These are phyloP conservation scores for Skeletonema menzelii DNA, from an alignment of 108 stramenopile genomes.

Conservation along the genomic window DNA sequence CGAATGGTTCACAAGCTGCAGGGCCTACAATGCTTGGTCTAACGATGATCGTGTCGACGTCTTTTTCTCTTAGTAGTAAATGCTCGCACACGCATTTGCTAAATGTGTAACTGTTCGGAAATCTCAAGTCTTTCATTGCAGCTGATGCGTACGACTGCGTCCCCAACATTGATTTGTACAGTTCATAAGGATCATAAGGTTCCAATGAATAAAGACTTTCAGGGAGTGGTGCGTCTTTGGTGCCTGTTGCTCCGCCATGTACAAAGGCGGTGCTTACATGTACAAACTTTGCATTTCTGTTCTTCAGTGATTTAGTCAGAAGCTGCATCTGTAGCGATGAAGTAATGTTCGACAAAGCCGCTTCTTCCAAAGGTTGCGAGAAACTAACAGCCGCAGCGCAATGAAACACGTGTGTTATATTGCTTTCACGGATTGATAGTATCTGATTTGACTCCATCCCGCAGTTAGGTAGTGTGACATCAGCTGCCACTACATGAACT, in stretches of 20 bases:
- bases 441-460: conserved; percentile 52
- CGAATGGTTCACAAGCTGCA: conserved; percentile 65
- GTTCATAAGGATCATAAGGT: conserved; percentile 61
- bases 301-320: conserved; percentile 47
- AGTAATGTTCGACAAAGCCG: conserved; percentile 78
- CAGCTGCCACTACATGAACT: conserved; percentile 70
- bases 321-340: conserved; percentile 67
- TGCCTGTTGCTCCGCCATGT: conserved; percentile 73
- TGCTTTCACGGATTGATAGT: conserved; percentile 26
- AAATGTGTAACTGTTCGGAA: conserved; percentile 87
- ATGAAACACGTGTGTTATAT: conserved; percentile 79
- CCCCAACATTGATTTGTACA: conserved; percentile 79
- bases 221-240: conserved; percentile 52
- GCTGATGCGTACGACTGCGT: conserved; percentile 77
- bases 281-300: conserved; percentile 60
- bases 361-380: conserved; percentile 70
- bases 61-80: conserved; percentile 48
- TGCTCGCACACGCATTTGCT: conserved; percentile 91
- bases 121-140: conserved; percentile 74
- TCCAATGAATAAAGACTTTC: conserved; percentile 61
- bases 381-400: conserved; percentile 89
- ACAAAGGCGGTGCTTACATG: conserved; percentile 91
- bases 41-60: conserved; percentile 67
- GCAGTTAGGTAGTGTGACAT: conserved; percentile 59
- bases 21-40: conserved; percentile 91